Conservation (phyloP, 1,139 yeast species). For the Insectozyma bohioensis region DNA sequence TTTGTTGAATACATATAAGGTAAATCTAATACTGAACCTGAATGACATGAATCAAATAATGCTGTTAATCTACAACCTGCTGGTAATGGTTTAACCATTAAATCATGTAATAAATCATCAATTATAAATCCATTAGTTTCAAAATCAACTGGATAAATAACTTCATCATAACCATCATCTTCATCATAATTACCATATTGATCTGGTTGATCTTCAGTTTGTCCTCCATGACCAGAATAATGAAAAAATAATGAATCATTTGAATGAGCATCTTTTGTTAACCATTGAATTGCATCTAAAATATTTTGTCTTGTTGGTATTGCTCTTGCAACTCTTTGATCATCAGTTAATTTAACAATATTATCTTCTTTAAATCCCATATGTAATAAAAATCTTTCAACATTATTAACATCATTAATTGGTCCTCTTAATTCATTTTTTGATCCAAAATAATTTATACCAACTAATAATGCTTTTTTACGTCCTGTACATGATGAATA, state of each 20-base stretch:
- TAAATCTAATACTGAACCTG: slow-evolving; percentile 86
- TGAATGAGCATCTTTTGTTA: slow-evolving; percentile 79
- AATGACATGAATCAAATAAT: slow-evolving; percentile 88
- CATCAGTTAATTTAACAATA: slow-evolving; percentile 83
- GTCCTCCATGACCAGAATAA: slow-evolving; percentile 92
- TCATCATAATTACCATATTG: slow-evolving; percentile 71
- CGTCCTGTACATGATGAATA: slow-evolving; percentile 77
- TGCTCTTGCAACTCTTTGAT: slow-evolving; percentile 58
- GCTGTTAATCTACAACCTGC: slow-evolving; percentile 88
- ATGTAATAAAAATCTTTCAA: slow-evolving; percentile 53
- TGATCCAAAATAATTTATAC: slow-evolving; percentile 85
- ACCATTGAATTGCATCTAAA: slow-evolving; percentile 87
- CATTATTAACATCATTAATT: slow-evolving; percentile 75
- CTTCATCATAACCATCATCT: slow-evolving; percentile 86
- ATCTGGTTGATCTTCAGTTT: slow-evolving; percentile 54
- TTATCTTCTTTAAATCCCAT: slow-evolving; percentile 76
- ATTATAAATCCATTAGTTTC: slow-evolving; percentile 69
- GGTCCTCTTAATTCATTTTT: slow-evolving; percentile 76
- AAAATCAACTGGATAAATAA: slow-evolving; percentile 88
- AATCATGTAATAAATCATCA: slow-evolving; percentile 83
- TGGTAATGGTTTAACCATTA: slow-evolving; percentile 74
- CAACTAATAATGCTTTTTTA: slow-evolving; percentile 80
- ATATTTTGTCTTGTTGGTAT: slow-evolving; percentile 80
- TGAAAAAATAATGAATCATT: slow-evolving; percentile 85
- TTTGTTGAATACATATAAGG: slow-evolving; percentile 90